Evolutionary conservation across 768 basidiomycete species (phyloP), one percentile per base, ranked within the genome.

Genomic region (Mycena haematopus): DNA sequence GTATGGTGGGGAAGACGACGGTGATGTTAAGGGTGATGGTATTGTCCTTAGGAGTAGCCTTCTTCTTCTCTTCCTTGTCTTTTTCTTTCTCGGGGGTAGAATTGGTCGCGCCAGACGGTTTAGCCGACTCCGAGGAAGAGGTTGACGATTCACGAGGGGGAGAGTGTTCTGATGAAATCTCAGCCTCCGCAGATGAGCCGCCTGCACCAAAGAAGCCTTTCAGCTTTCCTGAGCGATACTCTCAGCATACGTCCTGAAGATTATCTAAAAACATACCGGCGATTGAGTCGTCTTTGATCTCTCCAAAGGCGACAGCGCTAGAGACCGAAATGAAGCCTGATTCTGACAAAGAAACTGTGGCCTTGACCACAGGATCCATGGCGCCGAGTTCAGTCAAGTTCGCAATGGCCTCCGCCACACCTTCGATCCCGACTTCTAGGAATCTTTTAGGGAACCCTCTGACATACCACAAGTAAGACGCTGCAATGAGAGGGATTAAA

Each of bases 341-440:
- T 54, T 95, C 92, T 40, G 92, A 92, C 42, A 98, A 80, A 27
- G 85, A 78, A 53, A 98, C 76, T 0, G 92, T 93, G 19, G 93
- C 89, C 74, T 95, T 95, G 69, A 99, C 82, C 15, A 95, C 86
- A 2, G 95, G 92, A 69, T 95, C 93, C 25, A 84, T 74, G 13
- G 88, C 91, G 10, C 92, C 92, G 1, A 86, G 84, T 50, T 91
- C 90, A 15, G 95, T 96, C 52, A 98, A 82, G 73, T 96, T 97
- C 33, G 77, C 83, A 22, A 95, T 76, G 2, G 93, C 94, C 65
- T 91, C 87, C 3, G 82, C 76, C 51, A 99, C 85, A 35, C 91
- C 93, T 27, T 72, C 74, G 60, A 98, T 81, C 19, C 90, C 84
- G 22, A 86, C 89, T 65, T 92, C 89, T 17, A 91, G 79, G 65